Conservation (phyloP, 129 eudicot species). For the Escallonia herrerae region DNA sequence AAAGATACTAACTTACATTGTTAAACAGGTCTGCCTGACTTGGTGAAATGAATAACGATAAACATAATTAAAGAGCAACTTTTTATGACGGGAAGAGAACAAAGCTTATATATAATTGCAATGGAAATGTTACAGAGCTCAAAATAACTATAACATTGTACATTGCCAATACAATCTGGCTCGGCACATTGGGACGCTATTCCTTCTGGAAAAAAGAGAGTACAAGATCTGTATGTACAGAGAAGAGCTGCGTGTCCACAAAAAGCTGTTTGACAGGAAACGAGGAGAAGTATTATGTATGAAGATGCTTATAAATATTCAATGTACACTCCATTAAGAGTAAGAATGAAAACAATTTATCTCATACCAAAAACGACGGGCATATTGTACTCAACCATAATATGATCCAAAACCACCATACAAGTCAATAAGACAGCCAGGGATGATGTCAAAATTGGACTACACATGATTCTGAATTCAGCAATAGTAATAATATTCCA, state of each 20-base stretch:
- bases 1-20: neutral
- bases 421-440: no score
- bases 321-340: no score
- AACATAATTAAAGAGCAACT: neutral
- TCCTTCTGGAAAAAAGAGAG: conserved; percentile 96
- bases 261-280: conserved; percentile 53
- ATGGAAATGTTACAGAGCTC: conserved; percentile 27
- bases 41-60: conserved; percentile 12
- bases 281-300: no score
- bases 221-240: conserved; percentile 95
- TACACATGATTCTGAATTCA: no score
- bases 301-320: no score
- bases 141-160: conserved; percentile 23
- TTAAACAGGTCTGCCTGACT: conserved; percentile 10
- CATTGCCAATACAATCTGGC: conserved; percentile 29
- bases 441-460: no score
- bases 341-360: no score
- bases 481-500: no score
- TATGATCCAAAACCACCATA: no score
- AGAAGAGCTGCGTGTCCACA: conserved; percentile 95
- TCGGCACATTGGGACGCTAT: conserved; percentile 21
- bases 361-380: no score
- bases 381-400: no score
- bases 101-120: conserved; percentile 13
- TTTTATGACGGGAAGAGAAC: conserved; percentile 2